phyloP scores from a whole-genome alignment of 306 rosid species.

The Heteromeles arbutifolia region DNA sequence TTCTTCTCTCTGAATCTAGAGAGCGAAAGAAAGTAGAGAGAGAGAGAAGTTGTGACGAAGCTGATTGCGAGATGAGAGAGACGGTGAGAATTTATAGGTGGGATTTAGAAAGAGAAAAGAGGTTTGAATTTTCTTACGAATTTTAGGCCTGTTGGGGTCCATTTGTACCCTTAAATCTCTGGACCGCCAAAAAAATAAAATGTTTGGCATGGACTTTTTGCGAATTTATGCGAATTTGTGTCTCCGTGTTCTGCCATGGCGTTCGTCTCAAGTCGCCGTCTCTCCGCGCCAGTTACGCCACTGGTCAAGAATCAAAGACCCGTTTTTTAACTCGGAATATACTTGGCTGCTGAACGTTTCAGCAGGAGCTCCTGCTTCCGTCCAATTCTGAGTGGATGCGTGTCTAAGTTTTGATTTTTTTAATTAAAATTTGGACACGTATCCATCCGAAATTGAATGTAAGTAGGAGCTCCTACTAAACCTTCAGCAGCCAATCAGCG shows the following conservation, averaged over 20 bases:
- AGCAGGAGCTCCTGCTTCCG: too few relatives aligned
- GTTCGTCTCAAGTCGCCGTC: background rate
- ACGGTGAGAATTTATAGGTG: background rate
- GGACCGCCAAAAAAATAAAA: background rate
- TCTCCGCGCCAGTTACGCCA: conserved; percentile 44
- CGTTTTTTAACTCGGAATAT: background rate
- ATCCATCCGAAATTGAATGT: too few relatives aligned
- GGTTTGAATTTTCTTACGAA: background rate
- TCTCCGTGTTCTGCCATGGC: background rate
- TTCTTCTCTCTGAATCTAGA: background rate
- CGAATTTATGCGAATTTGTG: conserved; percentile 4
- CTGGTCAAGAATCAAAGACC: background rate
- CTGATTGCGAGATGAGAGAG: background rate
- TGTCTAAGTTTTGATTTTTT: too few relatives aligned
- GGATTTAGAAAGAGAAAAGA: background rate
- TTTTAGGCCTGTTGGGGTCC: background rate
- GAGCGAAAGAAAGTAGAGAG: background rate
- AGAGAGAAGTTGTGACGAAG: background rate
- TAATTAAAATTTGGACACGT: too few relatives aligned
- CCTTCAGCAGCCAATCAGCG: too few relatives aligned
- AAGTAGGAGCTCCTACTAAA: too few relatives aligned
- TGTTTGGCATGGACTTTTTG: background rate
- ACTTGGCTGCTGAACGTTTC: too few relatives aligned
- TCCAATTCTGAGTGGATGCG: too few relatives aligned
- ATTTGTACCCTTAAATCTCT: background rate